Conservation (phyloP, 139 green algal genomes). For the Edaphochlamys debaryana region DNA sequence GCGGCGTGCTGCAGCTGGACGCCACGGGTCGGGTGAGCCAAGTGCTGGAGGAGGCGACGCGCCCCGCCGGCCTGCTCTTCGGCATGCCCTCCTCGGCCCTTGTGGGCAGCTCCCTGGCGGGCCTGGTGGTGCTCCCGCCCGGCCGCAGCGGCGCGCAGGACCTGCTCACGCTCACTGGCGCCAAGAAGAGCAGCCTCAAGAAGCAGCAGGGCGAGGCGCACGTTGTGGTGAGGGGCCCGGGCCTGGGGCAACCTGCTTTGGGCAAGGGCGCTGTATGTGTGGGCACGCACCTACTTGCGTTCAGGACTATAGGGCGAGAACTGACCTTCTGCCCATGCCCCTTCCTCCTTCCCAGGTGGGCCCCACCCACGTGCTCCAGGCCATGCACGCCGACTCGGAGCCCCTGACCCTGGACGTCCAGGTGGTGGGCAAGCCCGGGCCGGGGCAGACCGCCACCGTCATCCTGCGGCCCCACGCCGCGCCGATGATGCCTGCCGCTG, state of each 20-base stretch:
- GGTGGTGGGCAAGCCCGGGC: slow-evolving; percentile 20
- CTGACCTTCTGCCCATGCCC: too few species aligned
- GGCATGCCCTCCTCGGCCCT: background rate
- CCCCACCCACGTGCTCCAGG: slow-evolving; percentile 8
- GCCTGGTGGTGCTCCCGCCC: background rate
- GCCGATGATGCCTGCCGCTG: background rate
- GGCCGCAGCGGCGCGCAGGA: background rate
- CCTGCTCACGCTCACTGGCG: background rate
- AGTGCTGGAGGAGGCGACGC: slow-evolving; percentile 12
- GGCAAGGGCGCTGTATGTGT: too few species aligned
- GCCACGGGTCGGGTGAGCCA: background rate
- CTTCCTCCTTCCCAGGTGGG: too few species aligned
- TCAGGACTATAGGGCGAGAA: too few species aligned
- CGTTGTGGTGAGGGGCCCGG: slow-evolving; percentile 14
- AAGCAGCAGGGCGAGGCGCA: background rate
- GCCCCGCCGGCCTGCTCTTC: slow-evolving; percentile 30
- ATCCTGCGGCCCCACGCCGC: background rate
- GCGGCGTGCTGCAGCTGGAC: slow-evolving; percentile 15
- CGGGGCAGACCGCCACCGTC: background rate
- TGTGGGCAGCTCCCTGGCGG: background rate
- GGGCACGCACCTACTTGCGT: too few species aligned
- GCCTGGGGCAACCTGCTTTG: too few species aligned
- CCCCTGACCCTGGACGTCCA: slow-evolving; percentile 15
- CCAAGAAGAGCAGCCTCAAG: slow-evolving; percentile 36
- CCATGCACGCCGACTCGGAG: background rate